A percentile compares a stretch with the other conserved stretches of the same genome.
Conservation (phyloP, 768 basidiomycete species). For the Amanita muscaria region DNA sequence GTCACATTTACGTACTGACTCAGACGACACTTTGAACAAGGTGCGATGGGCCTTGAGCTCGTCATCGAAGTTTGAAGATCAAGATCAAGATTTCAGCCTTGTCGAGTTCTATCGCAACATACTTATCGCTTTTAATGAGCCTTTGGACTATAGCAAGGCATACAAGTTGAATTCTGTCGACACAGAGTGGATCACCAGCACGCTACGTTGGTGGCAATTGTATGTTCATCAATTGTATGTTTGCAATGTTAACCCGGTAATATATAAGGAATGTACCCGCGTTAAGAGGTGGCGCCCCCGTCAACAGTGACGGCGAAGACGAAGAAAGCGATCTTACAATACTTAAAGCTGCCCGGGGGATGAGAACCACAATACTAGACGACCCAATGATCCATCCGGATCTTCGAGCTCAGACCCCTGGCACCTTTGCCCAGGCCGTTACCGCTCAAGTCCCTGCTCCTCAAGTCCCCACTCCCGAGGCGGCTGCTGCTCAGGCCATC, state of each 20-base stretch:
- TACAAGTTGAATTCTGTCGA: not conserved
- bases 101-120: not conserved
- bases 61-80: not conserved
- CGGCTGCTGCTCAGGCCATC: too few relatives aligned
- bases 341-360: too few relatives aligned
- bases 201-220: constrained; percentile 1
- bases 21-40: not conserved
- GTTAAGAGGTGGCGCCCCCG: not conserved
- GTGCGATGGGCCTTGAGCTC: constrained; percentile 3
- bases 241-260: not conserved
- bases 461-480: too few relatives aligned
- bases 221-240: not conserved
- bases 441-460: too few relatives aligned
- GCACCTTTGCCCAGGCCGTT: too few relatives aligned
- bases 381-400: too few relatives aligned
- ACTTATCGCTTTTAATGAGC: not conserved
- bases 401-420: too few relatives aligned
- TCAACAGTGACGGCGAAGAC: too few relatives aligned
- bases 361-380: too few relatives aligned
- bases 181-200: not conserved
- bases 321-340: too few relatives aligned
- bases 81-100: not conserved
- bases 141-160: not conserved
- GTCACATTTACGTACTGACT: not conserved
- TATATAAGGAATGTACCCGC: constrained; percentile 2